A percentile compares a stretch with the other conserved stretches of the same genome.
Conservation (phyloP, 306 rosid species). For the Cicer judaicum region DNA sequence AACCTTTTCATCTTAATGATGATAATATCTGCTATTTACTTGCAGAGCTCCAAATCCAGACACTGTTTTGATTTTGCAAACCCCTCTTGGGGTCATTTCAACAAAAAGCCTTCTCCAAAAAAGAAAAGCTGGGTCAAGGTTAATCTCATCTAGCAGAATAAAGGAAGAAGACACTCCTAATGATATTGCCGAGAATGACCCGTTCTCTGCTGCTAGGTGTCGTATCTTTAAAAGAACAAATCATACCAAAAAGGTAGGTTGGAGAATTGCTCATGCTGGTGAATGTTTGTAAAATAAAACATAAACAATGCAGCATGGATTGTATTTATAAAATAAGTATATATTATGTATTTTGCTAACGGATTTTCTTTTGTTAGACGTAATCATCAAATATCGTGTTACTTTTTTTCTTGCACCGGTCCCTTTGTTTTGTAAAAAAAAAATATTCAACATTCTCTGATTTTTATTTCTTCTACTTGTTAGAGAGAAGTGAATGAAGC, state of each 20-base stretch:
- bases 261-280: conserved; percentile 3
- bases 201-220: conserved; percentile 90
- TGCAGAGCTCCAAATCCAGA: conserved; percentile 99
- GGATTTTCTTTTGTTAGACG: conserved; percentile 4
- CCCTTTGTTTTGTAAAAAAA: background rate
- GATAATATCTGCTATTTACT: conserved; percentile 41
- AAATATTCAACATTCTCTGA: conserved; percentile 38
- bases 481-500: conserved; percentile 86
- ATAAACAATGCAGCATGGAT: conserved; percentile 13
- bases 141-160: conserved; percentile 77
- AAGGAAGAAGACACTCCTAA: conserved; percentile 61
- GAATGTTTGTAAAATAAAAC: conserved; percentile 40
- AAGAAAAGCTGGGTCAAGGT: conserved; percentile 82
- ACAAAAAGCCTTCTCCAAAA: conserved; percentile 91
- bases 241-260: conserved; percentile 75
- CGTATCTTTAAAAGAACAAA: conserved; percentile 77
- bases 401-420: conserved; percentile 25
- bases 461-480: conserved; percentile 40
- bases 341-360: conserved; percentile 12
- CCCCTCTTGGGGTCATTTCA: conserved; percentile 88
- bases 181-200: conserved; percentile 69
- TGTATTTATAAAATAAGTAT: conserved; percentile 38
- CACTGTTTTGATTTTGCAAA: conserved; percentile 91
- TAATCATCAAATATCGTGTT: conserved; percentile 22
- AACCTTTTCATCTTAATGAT: conserved; percentile 44